Percentiles rank a stretch among this genome's conserved stretches.
Evolutionary conservation across 202 grass and related monocot species (phyloP).

Genomic region (Carex arenaria): DNA sequence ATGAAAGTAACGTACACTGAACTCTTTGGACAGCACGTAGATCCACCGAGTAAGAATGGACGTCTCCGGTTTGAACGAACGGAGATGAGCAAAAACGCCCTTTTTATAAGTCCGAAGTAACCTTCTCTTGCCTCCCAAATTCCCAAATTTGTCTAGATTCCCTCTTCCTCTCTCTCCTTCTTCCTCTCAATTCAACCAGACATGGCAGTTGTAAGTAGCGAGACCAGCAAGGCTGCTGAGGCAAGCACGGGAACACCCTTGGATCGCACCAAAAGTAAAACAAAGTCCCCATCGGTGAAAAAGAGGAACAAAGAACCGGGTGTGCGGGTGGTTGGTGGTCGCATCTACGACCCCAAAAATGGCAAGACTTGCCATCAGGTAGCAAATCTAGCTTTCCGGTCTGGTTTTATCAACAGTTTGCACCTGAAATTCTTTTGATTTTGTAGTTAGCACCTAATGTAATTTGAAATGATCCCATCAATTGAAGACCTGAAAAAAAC

Average conservation of each 20-base stretch:
- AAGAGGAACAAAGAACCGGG: constrained; percentile 51
- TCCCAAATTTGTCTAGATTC: constrained; percentile 11
- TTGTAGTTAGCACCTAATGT: background rate
- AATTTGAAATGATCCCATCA: background rate
- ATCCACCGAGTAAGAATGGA: background rate
- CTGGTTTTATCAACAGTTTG: background rate
- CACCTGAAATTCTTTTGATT: background rate
- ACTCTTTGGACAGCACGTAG: background rate
- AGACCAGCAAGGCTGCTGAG: background rate
- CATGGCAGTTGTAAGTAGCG: constrained; percentile 4
- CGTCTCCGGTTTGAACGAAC: background rate
- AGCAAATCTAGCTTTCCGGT: background rate
- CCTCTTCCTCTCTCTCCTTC: background rate
- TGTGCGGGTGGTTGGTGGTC: constrained; percentile 42
- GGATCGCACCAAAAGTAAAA: background rate
- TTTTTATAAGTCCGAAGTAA: background rate
- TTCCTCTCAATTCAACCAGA: background rate
- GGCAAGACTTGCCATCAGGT: constrained; percentile 98
- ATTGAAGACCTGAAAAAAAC: background rate
- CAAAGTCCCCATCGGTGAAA: background rate
- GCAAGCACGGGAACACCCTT: background rate
- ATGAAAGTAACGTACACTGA: background rate
- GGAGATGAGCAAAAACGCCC: background rate
- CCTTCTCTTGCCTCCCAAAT: constrained; percentile 4
- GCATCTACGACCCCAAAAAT: constrained; percentile 74